Percentiles rank a stretch among this genome's conserved stretches.
Evolutionary conservation across 2,329 filamentous ascomycete genomes (phyloP).

Genomic region (Pseudopithomyces maydicus): DNA sequence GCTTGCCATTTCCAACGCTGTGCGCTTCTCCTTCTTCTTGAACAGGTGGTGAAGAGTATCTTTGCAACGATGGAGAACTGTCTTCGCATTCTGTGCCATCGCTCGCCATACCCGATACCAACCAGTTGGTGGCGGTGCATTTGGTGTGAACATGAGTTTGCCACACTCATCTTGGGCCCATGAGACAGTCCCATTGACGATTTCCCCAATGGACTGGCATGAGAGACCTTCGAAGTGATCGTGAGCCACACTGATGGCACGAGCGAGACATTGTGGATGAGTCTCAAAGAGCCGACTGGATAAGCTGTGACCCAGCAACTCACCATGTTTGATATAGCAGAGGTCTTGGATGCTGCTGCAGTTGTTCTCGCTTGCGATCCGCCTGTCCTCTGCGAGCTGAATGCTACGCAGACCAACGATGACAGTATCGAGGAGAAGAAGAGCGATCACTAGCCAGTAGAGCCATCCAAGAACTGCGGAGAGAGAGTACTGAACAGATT

Average conservation of each 20-base stretch:
- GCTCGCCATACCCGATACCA: background rate
- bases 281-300: slow-evolving; percentile 21
- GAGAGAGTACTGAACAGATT: background rate
- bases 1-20: too few relatives aligned
- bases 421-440: background rate
- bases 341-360: background rate
- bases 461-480: background rate
- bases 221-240: slow-evolving; percentile 11
- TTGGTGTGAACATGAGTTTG: slow-evolving; percentile 24
- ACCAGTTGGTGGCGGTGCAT: background rate
- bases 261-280: slow-evolving; percentile 31
- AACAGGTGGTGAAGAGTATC: background rate
- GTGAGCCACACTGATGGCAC: slow-evolving; percentile 22
- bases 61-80: background rate
- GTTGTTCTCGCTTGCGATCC: background rate
- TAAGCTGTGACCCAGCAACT: slow-evolving; percentile 13
- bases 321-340: background rate
- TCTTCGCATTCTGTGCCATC: background rate
- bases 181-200: slow-evolving; percentile 21
- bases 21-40: background rate
- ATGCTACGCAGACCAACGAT: background rate
- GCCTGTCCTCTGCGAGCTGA: background rate
- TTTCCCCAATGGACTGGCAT: slow-evolving; percentile 17
- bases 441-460: background rate
- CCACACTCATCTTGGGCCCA: slow-evolving; percentile 30